phyloP scores from a whole-genome alignment of 2,329 filamentous ascomycete genomes.

The Zymoseptoria ardabiliae region DNA sequence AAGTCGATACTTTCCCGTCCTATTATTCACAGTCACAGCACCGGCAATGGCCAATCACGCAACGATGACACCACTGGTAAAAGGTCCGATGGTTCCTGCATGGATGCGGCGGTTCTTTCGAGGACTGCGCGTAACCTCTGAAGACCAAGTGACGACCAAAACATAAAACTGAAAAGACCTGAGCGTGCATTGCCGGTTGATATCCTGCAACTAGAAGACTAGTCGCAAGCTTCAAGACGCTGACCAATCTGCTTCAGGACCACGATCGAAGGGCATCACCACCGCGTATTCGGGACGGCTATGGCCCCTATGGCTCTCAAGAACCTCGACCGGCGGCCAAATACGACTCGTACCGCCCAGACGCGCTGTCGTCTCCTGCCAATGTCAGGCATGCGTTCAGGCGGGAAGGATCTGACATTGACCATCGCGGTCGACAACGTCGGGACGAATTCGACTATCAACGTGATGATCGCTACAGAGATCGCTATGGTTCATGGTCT shows the following conservation, averaged over 20 bases:
- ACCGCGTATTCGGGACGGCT: neutral
- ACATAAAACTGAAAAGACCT: constrained; percentile 68
- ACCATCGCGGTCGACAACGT: neutral
- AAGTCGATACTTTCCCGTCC: neutral
- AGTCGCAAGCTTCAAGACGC: neutral
- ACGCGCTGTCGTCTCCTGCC: neutral
- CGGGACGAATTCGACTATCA: neutral
- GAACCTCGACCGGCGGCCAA: neutral
- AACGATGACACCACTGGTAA: constrained; percentile 55
- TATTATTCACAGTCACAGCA: neutral
- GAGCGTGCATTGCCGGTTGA: constrained; percentile 34
- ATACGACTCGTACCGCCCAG: neutral
- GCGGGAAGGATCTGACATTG: neutral
- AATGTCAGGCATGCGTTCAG: neutral
- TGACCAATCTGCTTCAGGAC: neutral
- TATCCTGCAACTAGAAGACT: neutral
- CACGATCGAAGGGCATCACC: neutral
- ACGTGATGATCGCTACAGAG: neutral
- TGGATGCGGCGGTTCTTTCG: constrained; percentile 33
- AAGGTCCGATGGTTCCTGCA: constrained; percentile 52
- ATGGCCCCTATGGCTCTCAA: neutral
- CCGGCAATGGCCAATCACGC: neutral
- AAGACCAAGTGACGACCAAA: constrained; percentile 16
- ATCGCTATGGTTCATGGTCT: neutral
- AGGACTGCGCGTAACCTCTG: constrained; percentile 20